These are phyloP conservation scores for Epithemia pelagica DNA, from an alignment of 108 stramenopile genomes.

Conservation along the genomic window DNA sequence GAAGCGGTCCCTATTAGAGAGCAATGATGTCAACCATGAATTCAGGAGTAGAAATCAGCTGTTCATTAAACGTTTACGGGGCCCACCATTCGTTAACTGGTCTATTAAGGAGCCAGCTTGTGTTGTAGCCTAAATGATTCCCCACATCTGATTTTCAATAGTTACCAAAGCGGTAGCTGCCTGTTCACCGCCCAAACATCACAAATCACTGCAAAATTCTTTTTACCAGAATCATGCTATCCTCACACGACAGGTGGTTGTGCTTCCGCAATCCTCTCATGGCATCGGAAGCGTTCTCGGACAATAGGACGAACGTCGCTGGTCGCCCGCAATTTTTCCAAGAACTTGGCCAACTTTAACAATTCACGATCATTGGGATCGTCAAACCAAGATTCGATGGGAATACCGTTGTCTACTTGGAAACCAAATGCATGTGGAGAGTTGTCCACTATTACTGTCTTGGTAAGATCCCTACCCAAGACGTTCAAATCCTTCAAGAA, in stretches of 20 bases:
- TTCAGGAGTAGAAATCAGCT: too few relatives aligned
- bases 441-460: conserved; percentile 92
- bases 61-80: too few relatives aligned
- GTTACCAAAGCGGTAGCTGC: too few relatives aligned
- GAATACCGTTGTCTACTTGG: conserved; percentile 95
- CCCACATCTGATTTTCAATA: too few relatives aligned
- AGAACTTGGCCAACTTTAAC: conserved; percentile 82
- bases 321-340: conserved; percentile 60
- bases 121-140: too few relatives aligned
- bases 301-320: conserved; percentile 77
- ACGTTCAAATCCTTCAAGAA: conserved; percentile 89
- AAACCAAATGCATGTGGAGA: conserved; percentile 91
- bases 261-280: conserved; percentile 45
- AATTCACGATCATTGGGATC: conserved; percentile 88
- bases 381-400: conserved; percentile 98
- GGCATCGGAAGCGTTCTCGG: conserved; percentile 60
- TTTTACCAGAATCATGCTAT: too few relatives aligned
- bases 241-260: not conserved
- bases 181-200: too few relatives aligned
- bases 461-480: conserved; percentile 73
- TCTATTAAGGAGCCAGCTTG: too few relatives aligned
- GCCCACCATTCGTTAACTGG: too few relatives aligned
- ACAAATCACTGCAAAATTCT: too few relatives aligned
- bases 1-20: too few relatives aligned
- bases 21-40: too few relatives aligned